These are phyloP conservation scores for Jackrogersella multiformis DNA, from an alignment of 495 filamentous ascomycete species.

Conservation along the genomic window DNA sequence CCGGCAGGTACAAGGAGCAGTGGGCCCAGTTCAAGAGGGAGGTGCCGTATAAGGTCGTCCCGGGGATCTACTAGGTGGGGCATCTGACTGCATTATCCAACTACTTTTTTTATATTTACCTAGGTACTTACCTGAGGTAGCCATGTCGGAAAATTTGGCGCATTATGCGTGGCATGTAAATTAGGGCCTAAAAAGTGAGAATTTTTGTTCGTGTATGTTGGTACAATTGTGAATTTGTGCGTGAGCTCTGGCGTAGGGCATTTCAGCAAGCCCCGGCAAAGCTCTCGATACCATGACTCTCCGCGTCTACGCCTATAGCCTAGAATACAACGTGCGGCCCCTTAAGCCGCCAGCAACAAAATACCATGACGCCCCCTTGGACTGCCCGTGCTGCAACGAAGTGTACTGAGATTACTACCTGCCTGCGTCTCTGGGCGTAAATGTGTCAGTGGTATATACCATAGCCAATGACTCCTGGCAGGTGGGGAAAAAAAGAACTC, in stretches of 20 bases:
- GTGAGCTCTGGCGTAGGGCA: too few species aligned
- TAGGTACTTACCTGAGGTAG: not conserved
- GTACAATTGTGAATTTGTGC: too few species aligned
- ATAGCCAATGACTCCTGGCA: constrained; percentile 40
- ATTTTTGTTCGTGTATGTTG: not conserved
- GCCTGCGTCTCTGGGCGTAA: constrained; percentile 15
- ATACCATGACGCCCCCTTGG: not conserved
- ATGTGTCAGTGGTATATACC: constrained; percentile 37
- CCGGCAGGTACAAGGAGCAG: constrained; percentile 53
- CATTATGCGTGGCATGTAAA: not conserved
- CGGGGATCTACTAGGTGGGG: constrained; percentile 49
- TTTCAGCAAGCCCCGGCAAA: not conserved
- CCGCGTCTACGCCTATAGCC: constrained; percentile 19
- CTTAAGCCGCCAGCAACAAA: not conserved
- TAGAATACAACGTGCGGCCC: constrained; percentile 36
- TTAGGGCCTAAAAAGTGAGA: not conserved
- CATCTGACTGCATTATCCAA: not conserved
- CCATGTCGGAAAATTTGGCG: too few species aligned
- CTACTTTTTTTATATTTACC: not conserved
- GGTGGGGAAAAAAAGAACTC: constrained; percentile 15
- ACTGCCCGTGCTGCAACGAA: not conserved
- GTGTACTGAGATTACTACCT: constrained; percentile 15
- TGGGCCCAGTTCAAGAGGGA: constrained; percentile 57
- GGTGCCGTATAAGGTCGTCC: constrained; percentile 57
- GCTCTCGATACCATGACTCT: not conserved